Evolutionary conservation across 768 basidiomycete species (phyloP).

Genomic region (Naematelia encephala): DNA sequence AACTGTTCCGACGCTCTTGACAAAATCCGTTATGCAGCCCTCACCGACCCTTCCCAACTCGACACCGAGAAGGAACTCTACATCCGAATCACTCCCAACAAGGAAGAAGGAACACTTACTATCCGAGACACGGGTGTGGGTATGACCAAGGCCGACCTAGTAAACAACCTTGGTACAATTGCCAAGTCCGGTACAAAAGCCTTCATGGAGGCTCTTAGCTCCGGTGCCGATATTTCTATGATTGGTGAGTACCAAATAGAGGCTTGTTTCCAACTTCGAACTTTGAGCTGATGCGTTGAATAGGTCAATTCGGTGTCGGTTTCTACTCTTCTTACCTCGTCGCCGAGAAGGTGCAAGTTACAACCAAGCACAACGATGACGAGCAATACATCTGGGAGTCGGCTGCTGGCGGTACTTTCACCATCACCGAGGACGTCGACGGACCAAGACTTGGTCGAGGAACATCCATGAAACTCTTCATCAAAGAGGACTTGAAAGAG

Average conservation of each 20-base stretch:
- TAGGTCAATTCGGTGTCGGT: slow-evolving; percentile 88
- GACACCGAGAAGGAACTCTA: slow-evolving; percentile 86
- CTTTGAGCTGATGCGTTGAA: slow-evolving; percentile 27
- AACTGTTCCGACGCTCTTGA: slow-evolving; percentile 98
- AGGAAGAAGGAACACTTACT: slow-evolving; percentile 85
- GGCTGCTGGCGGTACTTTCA: slow-evolving; percentile 98
- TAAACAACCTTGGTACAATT: slow-evolving; percentile 80
- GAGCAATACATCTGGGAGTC: slow-evolving; percentile 99
- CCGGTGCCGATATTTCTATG: slow-evolving; percentile 66
- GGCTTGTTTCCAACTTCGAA: too few species aligned
- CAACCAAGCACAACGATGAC: slow-evolving; percentile 99
- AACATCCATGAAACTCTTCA: slow-evolving; percentile 67
- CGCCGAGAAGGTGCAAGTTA: slow-evolving; percentile 95
- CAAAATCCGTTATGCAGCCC: slow-evolving; percentile 94
- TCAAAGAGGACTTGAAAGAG: slow-evolving; percentile 99
- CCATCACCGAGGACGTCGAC: slow-evolving; percentile 87
- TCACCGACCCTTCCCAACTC: slow-evolving; percentile 87
- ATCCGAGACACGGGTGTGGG: slow-evolving; percentile 96
- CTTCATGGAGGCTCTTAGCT: slow-evolving; percentile 94
- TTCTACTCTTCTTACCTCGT: slow-evolving; percentile 99
- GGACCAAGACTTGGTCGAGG: slow-evolving; percentile 91
- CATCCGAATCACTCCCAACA: slow-evolving; percentile 93
- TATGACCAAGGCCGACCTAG: slow-evolving; percentile 99
- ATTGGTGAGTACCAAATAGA: slow-evolving; percentile 71
- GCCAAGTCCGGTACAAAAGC: slow-evolving; percentile 65